Conservation (phyloP, 2,329 filamentous ascomycete genomes). For the Xylaria sp. region DNA sequence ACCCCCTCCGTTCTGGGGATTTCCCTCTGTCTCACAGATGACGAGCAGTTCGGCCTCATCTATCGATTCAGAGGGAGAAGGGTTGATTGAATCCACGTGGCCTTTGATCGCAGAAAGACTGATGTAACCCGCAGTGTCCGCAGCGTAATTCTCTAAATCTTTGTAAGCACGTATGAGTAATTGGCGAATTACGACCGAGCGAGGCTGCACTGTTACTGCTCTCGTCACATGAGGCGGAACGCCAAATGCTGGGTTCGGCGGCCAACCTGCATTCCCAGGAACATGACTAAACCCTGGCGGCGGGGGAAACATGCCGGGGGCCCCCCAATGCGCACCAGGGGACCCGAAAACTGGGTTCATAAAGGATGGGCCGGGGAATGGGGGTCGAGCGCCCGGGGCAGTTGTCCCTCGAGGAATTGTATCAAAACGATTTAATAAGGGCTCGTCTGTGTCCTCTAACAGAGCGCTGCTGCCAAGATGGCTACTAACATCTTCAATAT, state of each 20-base stretch:
- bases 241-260: constrained; percentile 49
- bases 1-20: constrained; percentile 87
- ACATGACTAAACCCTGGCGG: constrained; percentile 60
- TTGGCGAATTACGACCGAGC: constrained; percentile 75
- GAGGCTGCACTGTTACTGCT: constrained; percentile 67
- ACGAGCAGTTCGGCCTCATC: constrained; percentile 77
- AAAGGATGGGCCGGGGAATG: constrained; percentile 58
- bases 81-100: constrained; percentile 68
- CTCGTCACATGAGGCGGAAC: constrained; percentile 49
- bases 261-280: constrained; percentile 55
- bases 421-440: constrained; percentile 52
- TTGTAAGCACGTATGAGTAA: constrained; percentile 85
- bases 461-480: constrained; percentile 93
- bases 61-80: constrained; percentile 59
- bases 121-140: constrained; percentile 72
- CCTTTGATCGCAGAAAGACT: constrained; percentile 75
- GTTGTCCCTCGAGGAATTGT: constrained; percentile 62
- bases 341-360: constrained; percentile 55
- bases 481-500: constrained; percentile 77
- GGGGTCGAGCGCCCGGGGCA: constrained; percentile 60
- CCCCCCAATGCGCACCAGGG: constrained; percentile 54
- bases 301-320: constrained; percentile 54
- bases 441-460: constrained; percentile 77
- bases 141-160: constrained; percentile 59
- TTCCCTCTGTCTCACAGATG: constrained; percentile 92